Evolutionary conservation across 768 basidiomycete genomes (phyloP).

Genomic region (Coprinellus aureogranulatus): DNA sequence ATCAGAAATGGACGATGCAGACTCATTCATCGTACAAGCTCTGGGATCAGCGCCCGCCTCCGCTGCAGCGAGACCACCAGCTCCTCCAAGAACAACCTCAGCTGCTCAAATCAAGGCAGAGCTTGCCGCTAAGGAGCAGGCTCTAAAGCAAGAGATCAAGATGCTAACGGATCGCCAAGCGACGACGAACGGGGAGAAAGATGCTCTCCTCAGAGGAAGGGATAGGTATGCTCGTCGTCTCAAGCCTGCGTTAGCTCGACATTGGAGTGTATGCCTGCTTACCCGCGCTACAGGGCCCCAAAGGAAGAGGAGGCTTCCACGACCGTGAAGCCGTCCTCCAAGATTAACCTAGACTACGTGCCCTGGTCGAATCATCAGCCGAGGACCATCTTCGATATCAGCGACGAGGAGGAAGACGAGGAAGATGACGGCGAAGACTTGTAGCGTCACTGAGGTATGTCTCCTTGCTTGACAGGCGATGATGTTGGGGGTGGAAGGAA

Average conservation of each 20-base stretch:
- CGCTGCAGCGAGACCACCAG: background rate
- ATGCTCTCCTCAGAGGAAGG: conserved; percentile 45
- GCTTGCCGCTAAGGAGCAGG: conserved; percentile 47
- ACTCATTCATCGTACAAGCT: background rate
- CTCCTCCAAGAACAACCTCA: background rate
- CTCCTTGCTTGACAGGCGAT: background rate
- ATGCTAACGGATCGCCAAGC: conserved; percentile 46
- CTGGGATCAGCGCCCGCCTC: background rate
- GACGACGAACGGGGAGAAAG: conserved; percentile 51
- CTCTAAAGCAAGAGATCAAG: conserved; percentile 54
- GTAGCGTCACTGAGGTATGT: conserved; percentile 1
- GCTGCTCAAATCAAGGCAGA: conserved; percentile 22
- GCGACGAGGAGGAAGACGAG: conserved; percentile 23
- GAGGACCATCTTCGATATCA: conserved; percentile 7
- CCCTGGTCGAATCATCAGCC: background rate
- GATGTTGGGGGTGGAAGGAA: background rate
- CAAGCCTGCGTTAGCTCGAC: background rate
- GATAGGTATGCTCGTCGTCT: conserved; percentile 47
- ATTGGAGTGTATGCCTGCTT: background rate
- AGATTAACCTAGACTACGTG: background rate
- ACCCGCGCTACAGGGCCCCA: background rate
- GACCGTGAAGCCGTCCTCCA: background rate
- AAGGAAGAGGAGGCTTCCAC: background rate
- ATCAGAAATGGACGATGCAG: background rate
- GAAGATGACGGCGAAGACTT: conserved; percentile 7